These are phyloP conservation scores for Yamadazyma philogaea DNA, from an alignment of 805 yeast species.

Conservation along the genomic window DNA sequence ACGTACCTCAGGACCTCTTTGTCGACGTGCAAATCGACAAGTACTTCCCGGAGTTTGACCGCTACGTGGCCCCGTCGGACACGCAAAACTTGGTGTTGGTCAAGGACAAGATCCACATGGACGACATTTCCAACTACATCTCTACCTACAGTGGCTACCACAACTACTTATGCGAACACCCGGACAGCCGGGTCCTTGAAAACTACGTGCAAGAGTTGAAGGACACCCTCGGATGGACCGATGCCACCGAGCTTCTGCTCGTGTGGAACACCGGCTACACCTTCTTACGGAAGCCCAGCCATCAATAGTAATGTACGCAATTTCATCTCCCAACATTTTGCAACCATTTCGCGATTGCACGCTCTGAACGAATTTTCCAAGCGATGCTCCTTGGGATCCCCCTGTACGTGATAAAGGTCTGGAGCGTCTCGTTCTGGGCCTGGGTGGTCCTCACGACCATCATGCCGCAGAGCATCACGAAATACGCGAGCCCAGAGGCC, in stretches of 20 bases:
- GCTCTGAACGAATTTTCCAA: neutral
- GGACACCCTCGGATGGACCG: constrained; percentile 44
- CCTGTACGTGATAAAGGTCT: constrained; percentile 4
- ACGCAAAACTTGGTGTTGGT: constrained; percentile 27
- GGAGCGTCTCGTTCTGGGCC: constrained; percentile 22
- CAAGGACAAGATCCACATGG: constrained; percentile 40
- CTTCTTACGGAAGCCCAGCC: constrained; percentile 41
- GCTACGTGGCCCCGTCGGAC: constrained; percentile 15
- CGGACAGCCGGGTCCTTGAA: constrained; percentile 31
- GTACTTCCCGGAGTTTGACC: constrained; percentile 20
- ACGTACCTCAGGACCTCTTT: constrained; percentile 42
- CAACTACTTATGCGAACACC: constrained; percentile 45
- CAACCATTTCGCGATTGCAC: constrained; percentile 1
- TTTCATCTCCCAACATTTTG: neutral
- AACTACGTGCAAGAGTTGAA: constrained; percentile 35
- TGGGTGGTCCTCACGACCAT: constrained; percentile 41
- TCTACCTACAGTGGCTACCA: constrained; percentile 73
- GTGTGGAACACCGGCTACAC: constrained; percentile 53
- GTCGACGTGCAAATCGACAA: constrained; percentile 31
- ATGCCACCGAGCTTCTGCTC: constrained; percentile 38
- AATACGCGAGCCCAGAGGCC: constrained; percentile 28
- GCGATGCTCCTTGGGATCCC: constrained; percentile 11
- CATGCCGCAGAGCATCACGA: constrained; percentile 35
- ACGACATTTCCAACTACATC: constrained; percentile 49
- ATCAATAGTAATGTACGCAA: neutral